phyloP scores from a whole-genome alignment of 345 rosid species.

The Lumnitzera littorea region DNA sequence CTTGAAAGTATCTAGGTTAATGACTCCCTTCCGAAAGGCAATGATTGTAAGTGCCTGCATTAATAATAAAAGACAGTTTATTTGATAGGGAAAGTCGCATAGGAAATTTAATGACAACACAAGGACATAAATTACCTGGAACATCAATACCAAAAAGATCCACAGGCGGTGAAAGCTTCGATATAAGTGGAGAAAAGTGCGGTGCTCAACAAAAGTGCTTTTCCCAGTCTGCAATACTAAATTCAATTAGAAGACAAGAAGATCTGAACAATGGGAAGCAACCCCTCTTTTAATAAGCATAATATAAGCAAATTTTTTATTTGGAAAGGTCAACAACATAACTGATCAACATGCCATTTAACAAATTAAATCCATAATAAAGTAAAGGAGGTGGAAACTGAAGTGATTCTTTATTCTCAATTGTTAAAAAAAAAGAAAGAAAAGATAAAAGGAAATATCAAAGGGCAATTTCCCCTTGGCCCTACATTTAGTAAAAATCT shows the following conservation, averaged over 20 bases:
- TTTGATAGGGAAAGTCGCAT: constrained; percentile 3
- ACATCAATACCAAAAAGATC: constrained; percentile 92
- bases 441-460: no score
- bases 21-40: constrained; percentile 60
- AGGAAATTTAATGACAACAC: not conserved
- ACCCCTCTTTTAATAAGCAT: not conserved
- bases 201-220: constrained; percentile 95
- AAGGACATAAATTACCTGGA: constrained; percentile 53
- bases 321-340: not conserved
- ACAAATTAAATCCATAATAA: no score
- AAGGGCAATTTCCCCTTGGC: no score
- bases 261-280: not conserved
- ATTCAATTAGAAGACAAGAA: not conserved
- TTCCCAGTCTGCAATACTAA: constrained; percentile 66
- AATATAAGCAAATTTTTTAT: no score
- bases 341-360: no score
- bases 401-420: no score
- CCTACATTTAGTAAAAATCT: no score
- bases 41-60: constrained; percentile 73
- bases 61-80: constrained; percentile 8
- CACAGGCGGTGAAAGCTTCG: constrained; percentile 93
- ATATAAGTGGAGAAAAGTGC: constrained; percentile 91
- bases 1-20: constrained; percentile 66
- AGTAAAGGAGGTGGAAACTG: no score
- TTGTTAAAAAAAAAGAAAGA: no score